Evolutionary conservation across 768 basidiomycete species (phyloP).

Genomic region (Russula vinacea): DNA sequence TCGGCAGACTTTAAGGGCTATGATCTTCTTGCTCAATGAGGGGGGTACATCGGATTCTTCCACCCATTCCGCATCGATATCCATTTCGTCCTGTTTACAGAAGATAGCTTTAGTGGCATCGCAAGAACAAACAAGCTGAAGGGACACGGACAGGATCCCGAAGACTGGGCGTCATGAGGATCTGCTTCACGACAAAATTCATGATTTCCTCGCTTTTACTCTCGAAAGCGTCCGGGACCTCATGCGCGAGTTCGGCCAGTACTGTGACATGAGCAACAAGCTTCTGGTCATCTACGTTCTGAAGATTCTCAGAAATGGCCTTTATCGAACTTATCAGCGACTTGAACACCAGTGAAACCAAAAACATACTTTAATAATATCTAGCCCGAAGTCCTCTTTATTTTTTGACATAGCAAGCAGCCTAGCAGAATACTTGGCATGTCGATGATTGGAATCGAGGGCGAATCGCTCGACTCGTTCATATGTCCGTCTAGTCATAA

Average conservation of each 20-base stretch:
- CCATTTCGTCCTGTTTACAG: constrained; percentile 53
- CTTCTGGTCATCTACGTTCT: constrained; percentile 45
- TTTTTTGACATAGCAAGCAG: constrained; percentile 52
- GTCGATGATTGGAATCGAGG: constrained; percentile 54
- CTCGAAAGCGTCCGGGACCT: constrained; percentile 73
- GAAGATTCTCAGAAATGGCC: constrained; percentile 57
- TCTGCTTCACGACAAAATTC: constrained; percentile 62
- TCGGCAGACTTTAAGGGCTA: constrained; percentile 75
- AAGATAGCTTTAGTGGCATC: constrained; percentile 17
- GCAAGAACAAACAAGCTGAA: constrained; percentile 3
- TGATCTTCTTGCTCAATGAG: constrained; percentile 64
- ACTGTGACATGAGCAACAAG: constrained; percentile 68
- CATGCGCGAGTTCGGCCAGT: constrained; percentile 68
- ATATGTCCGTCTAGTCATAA: constrained; percentile 52
- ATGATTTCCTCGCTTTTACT: constrained; percentile 71
- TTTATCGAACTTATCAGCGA: constrained; percentile 34
- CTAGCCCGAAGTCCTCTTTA: constrained; percentile 47
- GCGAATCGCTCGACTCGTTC: constrained; percentile 63
- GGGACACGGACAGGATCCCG: constrained; percentile 44
- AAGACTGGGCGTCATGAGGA: constrained; percentile 58
- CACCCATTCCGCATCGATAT: constrained; percentile 70
- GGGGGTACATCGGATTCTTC: constrained; percentile 60
- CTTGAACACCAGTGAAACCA: neutral
- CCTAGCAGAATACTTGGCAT: constrained; percentile 85
- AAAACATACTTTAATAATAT: constrained; percentile 63